These are phyloP conservation scores for Blumeriella jaapii DNA, from an alignment of 2,329 filamentous ascomycete species.

Conservation along the genomic window DNA sequence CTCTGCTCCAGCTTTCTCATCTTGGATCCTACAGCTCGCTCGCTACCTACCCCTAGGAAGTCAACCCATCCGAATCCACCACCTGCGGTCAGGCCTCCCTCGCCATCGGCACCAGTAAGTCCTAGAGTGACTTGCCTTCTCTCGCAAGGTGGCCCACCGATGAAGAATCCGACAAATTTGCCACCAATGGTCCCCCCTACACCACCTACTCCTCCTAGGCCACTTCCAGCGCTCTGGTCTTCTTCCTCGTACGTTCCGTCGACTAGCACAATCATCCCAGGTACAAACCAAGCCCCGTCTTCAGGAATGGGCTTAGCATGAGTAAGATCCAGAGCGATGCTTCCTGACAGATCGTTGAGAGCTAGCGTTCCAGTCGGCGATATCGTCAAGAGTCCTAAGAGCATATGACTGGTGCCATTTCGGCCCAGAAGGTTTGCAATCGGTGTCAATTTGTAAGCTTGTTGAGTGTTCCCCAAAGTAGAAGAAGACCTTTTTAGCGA, in stretches of 20 bases:
- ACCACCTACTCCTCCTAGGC: slow-evolving; percentile 64
- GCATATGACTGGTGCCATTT: slow-evolving; percentile 72
- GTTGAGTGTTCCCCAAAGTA: slow-evolving; percentile 38
- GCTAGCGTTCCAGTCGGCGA: slow-evolving; percentile 73
- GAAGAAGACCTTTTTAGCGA: slow-evolving; percentile 48
- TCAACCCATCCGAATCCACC: slow-evolving; percentile 95
- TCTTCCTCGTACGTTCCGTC: slow-evolving; percentile 97
- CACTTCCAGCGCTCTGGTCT: slow-evolving; percentile 56
- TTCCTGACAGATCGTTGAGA: slow-evolving; percentile 78
- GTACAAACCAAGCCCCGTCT: slow-evolving; percentile 82
- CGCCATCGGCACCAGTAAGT: slow-evolving; percentile 42
- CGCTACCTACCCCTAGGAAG: slow-evolving; percentile 83
- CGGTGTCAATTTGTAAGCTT: slow-evolving; percentile 78
- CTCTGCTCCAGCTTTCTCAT: slow-evolving; percentile 74
- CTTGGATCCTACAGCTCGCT: slow-evolving; percentile 67
- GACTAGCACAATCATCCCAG: slow-evolving; percentile 90
- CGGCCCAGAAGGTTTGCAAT: slow-evolving; percentile 67
- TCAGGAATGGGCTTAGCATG: slow-evolving; percentile 74
- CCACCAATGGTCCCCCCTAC: slow-evolving; percentile 89
- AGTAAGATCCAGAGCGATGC: slow-evolving; percentile 71
- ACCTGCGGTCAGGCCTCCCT: slow-evolving; percentile 49
- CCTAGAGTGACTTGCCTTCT: slow-evolving; percentile 70
- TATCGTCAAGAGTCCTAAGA: slow-evolving; percentile 72
- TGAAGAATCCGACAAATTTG: slow-evolving; percentile 78
- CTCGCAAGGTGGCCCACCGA: slow-evolving; percentile 87